phyloP scores from a whole-genome alignment of 805 yeast genomes.

The Metschnikowia lochheadii region DNA sequence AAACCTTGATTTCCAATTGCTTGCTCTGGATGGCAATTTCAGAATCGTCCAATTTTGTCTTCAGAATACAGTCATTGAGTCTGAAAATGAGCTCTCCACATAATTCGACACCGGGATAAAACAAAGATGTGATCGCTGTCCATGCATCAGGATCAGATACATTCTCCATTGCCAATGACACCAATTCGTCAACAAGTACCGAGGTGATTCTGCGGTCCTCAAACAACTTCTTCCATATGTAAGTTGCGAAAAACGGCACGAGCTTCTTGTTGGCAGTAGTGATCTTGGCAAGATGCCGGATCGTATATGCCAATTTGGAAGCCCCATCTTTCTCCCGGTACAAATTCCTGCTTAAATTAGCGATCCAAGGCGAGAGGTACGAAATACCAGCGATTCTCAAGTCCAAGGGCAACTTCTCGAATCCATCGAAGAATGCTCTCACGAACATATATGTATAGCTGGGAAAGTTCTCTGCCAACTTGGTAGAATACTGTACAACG shows the following conservation, averaged over 20 bases:
- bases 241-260: slow-evolving; percentile 33
- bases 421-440: slow-evolving; percentile 43
- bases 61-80: slow-evolving; percentile 50
- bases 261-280: slow-evolving; percentile 48
- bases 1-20: slow-evolving; percentile 69
- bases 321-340: slow-evolving; percentile 59
- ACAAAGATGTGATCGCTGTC: slow-evolving; percentile 57
- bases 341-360: slow-evolving; percentile 57
- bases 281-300: slow-evolving; percentile 58
- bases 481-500: slow-evolving; percentile 51
- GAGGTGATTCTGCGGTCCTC: slow-evolving; percentile 56
- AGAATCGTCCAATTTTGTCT: slow-evolving; percentile 42
- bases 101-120: slow-evolving; percentile 71
- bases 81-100: slow-evolving; percentile 61
- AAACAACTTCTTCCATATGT: slow-evolving; percentile 64
- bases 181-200: slow-evolving; percentile 65
- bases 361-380: slow-evolving; percentile 71
- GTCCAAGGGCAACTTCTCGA: slow-evolving; percentile 34
- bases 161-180: slow-evolving; percentile 69
- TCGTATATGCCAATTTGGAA: slow-evolving; percentile 54
- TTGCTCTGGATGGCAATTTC: slow-evolving; percentile 40
- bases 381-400: slow-evolving; percentile 42
- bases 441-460: slow-evolving; percentile 58
- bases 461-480: slow-evolving; percentile 56
- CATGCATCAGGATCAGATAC: slow-evolving; percentile 72